Evolutionary conservation across 2,329 filamentous ascomycete genomes (phyloP), one percentile per base, ranked within the genome.

Genomic region (Colletotrichum godetiae): DNA sequence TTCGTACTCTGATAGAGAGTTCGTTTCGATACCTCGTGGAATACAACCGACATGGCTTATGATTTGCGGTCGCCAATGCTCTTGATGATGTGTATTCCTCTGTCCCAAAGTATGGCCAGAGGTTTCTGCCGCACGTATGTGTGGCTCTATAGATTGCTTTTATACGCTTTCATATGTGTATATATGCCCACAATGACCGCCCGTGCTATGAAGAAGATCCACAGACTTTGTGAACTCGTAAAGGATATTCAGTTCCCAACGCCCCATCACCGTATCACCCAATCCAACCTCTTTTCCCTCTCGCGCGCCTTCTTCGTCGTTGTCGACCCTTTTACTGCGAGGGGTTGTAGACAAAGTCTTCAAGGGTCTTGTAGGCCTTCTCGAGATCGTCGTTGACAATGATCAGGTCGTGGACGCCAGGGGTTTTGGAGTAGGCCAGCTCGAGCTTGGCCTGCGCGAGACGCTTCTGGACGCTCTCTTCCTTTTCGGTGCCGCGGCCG

Each of bases 401-500:
- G 55, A 82, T 80, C 67, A 79, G 78, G 76, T 84, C 82, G 69
- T 83, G 81, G 4, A 81, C 90, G 22, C 92, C 93, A 0, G 90
- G 89, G 2, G 88, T 89, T 82, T 92, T 88, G 55, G 92, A 87
- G 80, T 90, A 97, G 75, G 92, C 93, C 74, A 97, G 87, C 86
- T 97, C 94, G 60, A 90, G 87, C 82, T 89, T 88, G 3, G 94
- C 94, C 82, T 95, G 94, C 13, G 85, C 83, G 68, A 97, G 84
- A 62, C 94, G 87, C 82, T 93, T 92, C 79, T 88, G 85, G 67
- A 97, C 86, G 61, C 88, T 91, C 63, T 92, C 92, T 82, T 96
- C 94, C 64, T 87, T 90, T 82, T 97, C 94, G n/a, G 94, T 96
- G 10, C 91, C 92, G 70, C 94, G 88, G 42, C 92, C 93, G 58